Base-by-base conservation (phyloP, 1,284 basidiomycete species). In the Sphagnurus paluster region DNA sequence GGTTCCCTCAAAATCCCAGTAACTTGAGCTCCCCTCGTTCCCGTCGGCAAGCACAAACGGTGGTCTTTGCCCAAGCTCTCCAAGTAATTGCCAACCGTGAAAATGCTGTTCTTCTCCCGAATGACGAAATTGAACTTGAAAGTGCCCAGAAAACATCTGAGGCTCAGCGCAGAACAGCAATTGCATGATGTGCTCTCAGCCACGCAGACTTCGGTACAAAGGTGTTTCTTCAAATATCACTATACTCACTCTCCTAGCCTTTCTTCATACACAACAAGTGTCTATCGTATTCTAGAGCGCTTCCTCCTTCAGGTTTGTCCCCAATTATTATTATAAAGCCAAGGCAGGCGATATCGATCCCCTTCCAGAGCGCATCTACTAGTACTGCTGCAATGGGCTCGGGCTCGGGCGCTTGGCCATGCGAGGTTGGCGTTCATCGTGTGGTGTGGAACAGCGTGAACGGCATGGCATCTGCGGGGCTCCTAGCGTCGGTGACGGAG, bases 281-380 rank as follows among this genome's bases (percentile, higher is more conserved):
- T 90, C 50, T 91, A 80, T 58, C 73, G 93, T 17, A 91, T 97
- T 84, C 68, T 92, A 5, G 93, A 98, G 52, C 79, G 80, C 28
- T 85, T 94, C 56, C 63, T 87, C 2, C 92, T 93, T 0, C 78
- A 84, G 65, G 87, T 86, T 19, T n/a, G 33, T 30, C 45, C 33
- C 21, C 34, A 38, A 35, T n/a, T 4, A 36, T 14, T 9, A 30
- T 11, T 21, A 8, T 16, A 55, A 56, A 40, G 34, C 50, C n/a
- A n/a, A n/a, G n/a, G n/a, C n/a, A 2, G 38, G 45, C 19, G 16
- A 32, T 8, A 39, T 20, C 14, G 14, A 39, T 2, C 36, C 52
- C 30, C 43, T 10, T 13, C 66, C 62, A 38, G 60, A 60, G 30
- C 56, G 61, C 28, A 62, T 65, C n/a, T n/a, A n/a, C n/a, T 10